Evolutionary conservation across 2,329 filamentous ascomycete genomes (phyloP).

Genomic region (Camillea tinctor): DNA sequence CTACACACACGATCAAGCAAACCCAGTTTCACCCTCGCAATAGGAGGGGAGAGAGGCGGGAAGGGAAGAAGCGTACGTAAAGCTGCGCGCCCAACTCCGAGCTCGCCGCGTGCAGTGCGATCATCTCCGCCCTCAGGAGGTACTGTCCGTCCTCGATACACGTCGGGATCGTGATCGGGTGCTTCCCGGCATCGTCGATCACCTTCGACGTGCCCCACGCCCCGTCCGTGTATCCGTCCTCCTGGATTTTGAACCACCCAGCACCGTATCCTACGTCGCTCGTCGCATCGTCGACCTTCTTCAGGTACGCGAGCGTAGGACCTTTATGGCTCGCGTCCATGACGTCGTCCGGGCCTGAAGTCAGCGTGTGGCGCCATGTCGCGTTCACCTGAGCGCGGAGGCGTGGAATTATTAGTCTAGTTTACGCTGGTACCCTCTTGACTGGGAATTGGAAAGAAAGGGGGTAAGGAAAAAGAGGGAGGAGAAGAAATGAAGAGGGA

Average conservation of each 20-base stretch:
- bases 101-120: conserved; percentile 52
- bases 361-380: conserved; percentile 57
- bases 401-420: too few relatives aligned
- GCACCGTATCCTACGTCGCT: conserved; percentile 42
- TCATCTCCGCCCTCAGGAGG: conserved; percentile 58
- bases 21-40: too few relatives aligned
- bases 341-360: conserved; percentile 47
- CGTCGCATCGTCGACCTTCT: conserved; percentile 50
- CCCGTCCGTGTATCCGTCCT: conserved; percentile 27
- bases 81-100: conserved; percentile 46
- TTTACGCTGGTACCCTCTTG: neutral
- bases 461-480: too few relatives aligned
- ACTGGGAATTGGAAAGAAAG: too few relatives aligned
- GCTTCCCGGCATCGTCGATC: conserved; percentile 47
- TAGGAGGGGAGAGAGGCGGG: too few relatives aligned
- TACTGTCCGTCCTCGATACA: conserved; percentile 56
- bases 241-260: conserved; percentile 41
- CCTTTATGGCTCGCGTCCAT: conserved; percentile 56
- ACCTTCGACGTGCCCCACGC: conserved; percentile 38
- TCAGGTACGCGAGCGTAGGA: conserved; percentile 54
- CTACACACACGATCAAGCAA: neutral
- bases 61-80: conserved; percentile 31
- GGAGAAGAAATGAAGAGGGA: too few relatives aligned
- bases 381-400: conserved; percentile 39
- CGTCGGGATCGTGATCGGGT: conserved; percentile 51